phyloP scores from a whole-genome alignment of 208 protist genomes.

The Crithidia mellificae region DNA sequence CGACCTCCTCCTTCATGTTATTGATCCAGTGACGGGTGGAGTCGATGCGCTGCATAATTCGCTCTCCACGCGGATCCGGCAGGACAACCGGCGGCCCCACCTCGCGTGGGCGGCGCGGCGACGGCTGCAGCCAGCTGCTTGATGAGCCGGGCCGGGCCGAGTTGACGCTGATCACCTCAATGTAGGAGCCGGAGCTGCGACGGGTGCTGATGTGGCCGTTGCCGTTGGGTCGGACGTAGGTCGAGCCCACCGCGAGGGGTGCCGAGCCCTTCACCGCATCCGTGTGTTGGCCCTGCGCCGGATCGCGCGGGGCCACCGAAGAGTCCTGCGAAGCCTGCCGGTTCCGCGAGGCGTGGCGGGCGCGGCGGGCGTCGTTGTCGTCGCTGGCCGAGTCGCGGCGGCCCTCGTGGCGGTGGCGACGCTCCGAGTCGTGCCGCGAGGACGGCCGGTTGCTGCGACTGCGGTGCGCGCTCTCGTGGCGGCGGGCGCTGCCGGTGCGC shows the following conservation, averaged over 20 bases:
- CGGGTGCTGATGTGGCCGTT: conserved; percentile 9
- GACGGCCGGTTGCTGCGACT: conserved; percentile 17
- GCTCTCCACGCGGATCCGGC: conserved; percentile 22
- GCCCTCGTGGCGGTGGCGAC: conserved; percentile 11
- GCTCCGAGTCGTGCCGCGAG: conserved; percentile 22
- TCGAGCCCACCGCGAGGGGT: conserved; percentile 1
- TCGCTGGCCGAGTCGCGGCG: not conserved
- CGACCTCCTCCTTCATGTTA: conserved; percentile 52
- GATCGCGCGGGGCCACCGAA: conserved; percentile 5
- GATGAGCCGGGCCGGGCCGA: conserved; percentile 14
- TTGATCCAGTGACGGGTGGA: conserved; percentile 57
- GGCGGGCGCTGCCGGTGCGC: conserved; percentile 3
- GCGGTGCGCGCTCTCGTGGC: conserved; percentile 20
- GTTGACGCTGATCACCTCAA: conserved; percentile 54
- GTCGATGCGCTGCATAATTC: conserved; percentile 43
- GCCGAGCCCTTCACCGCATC: not conserved
- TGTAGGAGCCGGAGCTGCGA: conserved; percentile 36
- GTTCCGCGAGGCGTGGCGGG: conserved; percentile 12
- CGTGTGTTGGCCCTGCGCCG: not conserved
- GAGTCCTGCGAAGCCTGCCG: conserved; percentile 17
- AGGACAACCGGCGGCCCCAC: conserved; percentile 13
- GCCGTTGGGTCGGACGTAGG: conserved; percentile 16
- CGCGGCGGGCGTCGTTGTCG: conserved; percentile 10
- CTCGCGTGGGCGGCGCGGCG: conserved; percentile 27
- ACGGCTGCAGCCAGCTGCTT: conserved; percentile 18